phyloP scores from a whole-genome alignment of 345 rosid genomes.

The Populus pruinosa region DNA sequence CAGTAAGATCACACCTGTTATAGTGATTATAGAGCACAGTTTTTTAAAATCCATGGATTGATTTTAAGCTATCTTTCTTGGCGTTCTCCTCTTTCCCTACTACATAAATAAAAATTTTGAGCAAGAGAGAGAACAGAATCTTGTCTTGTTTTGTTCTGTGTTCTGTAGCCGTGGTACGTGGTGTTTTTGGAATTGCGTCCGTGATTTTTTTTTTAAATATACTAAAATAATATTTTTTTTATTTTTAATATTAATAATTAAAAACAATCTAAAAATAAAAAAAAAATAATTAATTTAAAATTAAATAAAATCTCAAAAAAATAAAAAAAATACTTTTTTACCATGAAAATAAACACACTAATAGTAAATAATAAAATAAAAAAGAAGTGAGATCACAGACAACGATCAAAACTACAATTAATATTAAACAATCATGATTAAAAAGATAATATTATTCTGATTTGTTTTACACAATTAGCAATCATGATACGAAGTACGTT shows the following conservation, averaged over 20 bases:
- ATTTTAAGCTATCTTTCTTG: background rate
- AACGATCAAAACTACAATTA: background rate
- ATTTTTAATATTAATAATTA: no score
- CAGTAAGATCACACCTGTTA: constrained; percentile 45
- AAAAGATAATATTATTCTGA: no score
- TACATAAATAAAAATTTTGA: background rate
- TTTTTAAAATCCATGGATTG: constrained; percentile 59
- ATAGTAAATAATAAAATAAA: background rate
- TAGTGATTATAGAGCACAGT: constrained; percentile 28
- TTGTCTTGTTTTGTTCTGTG: background rate
- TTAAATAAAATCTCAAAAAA: no score
- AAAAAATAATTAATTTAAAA: no score
- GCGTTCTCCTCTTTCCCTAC: background rate
- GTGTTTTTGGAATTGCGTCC: no score
- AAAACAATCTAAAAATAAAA: no score
- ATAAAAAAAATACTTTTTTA: no score
- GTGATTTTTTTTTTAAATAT: no score
- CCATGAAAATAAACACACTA: no score
- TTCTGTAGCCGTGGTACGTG: background rate
- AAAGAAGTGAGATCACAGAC: background rate
- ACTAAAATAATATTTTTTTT: background rate
- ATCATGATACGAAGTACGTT: no score
- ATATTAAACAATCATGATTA: no score
- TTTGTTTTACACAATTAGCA: no score
- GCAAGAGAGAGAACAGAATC: background rate